Conservation (phyloP, 169 alveolate species). For the Plasmodium adleri region DNA sequence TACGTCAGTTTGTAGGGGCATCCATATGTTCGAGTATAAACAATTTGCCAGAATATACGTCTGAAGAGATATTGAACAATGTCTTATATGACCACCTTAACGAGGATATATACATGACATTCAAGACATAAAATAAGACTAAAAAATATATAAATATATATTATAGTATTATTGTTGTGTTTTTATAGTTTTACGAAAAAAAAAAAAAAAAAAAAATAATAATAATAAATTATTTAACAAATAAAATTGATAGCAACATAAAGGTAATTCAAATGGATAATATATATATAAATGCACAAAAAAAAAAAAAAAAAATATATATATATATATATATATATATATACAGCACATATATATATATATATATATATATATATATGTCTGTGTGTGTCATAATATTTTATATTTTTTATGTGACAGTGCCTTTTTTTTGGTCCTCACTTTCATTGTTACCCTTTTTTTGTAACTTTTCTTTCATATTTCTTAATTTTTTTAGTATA, state of each 20-base stretch:
- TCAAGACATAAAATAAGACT: conserved; percentile 18
- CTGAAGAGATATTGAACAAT: conserved; percentile 37
- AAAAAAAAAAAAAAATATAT: background rate
- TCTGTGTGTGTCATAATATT: background rate
- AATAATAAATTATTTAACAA: no score
- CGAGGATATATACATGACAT: conserved; percentile 66
- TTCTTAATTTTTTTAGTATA: conserved; percentile 52
- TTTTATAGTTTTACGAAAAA: background rate
- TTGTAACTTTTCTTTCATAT: conserved; percentile 46
- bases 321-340: no score
- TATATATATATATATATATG: background rate
- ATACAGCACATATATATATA: no score
- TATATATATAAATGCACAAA: background rate
- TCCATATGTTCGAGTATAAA: conserved; percentile 60
- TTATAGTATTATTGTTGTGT: background rate
- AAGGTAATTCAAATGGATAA: no score
- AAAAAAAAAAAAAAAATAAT: background rate
- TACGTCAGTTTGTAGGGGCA: conserved; percentile 74
- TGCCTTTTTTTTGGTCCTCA: background rate
- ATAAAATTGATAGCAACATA: no score
- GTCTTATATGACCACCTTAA: conserved; percentile 44
- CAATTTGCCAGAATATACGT: conserved; percentile 48
- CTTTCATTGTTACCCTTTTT: background rate
- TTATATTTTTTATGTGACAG: background rate
- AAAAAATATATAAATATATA: background rate